Evolutionary conservation across 305 asterid genomes (phyloP), one percentile per base, ranked within the genome.

Genomic region (Fraxinus greggii): DNA sequence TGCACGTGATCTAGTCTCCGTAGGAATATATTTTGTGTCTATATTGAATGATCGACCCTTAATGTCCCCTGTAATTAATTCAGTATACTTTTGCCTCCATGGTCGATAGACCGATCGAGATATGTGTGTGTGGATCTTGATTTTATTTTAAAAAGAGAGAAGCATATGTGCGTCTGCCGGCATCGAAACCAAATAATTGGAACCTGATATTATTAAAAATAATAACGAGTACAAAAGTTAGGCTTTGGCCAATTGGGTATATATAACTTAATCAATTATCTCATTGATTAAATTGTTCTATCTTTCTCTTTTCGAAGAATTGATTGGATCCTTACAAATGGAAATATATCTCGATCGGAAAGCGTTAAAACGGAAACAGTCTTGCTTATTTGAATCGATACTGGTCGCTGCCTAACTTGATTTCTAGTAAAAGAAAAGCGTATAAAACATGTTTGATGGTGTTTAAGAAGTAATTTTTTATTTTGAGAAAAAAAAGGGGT

Each of bases 301-400:
- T 21, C 12, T 17, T 40, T 80, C 74, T 78, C 83, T 65, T 81
- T 78, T 78, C 79, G 76, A 80, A 85, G 69, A 78, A 75, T 78
- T 74, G 83, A 78, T 74, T 73, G 80, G 69, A 75, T 45, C 76
- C 33, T 19, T 59, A 21, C 13, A 56, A 10, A 19, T 21, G 75
- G 56, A 35, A 48, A 74, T 19, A 21, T n/a, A n/a, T n/a, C n/a
- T n/a, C n/a, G n/a, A n/a, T n/a, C n/a, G n/a, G n/a, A n/a, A 33
- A 33, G 36, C 7, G 5, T 33, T 33, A 33, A 33, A 40, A 40
- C 15, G 10, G 15, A 40, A 12, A 38, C 13, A 40, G 10, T 40
- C 17, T 40, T 40, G 17, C 15, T 40, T 40, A 40, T 38, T 38
- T 8, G 48, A 8, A 38, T 8, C 12, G 48, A 38, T 40, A 40